A percentile compares a stretch with the other conserved stretches of the same genome.
Conservation (phyloP, 306 rosid genomes). For the Malus domestica region DNA sequence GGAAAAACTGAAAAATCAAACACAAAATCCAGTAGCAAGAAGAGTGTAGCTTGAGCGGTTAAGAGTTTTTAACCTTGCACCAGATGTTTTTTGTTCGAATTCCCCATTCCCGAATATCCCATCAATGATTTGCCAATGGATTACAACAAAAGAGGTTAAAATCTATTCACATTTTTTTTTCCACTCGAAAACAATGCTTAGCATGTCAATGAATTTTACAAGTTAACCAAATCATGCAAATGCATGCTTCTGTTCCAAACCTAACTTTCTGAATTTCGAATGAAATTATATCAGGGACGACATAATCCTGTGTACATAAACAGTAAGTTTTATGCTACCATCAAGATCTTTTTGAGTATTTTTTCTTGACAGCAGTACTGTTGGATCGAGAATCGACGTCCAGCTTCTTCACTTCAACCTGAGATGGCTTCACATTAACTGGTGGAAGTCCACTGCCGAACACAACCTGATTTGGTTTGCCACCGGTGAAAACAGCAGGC, state of each 20-base stretch:
- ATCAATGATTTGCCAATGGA: neutral
- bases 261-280: neutral
- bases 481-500: conserved; percentile 15
- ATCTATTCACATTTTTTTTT: neutral
- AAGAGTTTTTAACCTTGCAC: no score
- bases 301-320: conserved; percentile 11
- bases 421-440: conserved; percentile 18
- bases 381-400: conserved; percentile 27
- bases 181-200: neutral
- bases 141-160: neutral
- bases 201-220: neutral
- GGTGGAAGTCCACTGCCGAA: conserved; percentile 24
- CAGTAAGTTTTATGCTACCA: conserved; percentile 11
- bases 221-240: neutral
- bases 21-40: no score
- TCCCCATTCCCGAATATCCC: no score
- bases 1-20: no score
- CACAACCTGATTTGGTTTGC: conserved; percentile 28
- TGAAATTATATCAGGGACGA: conserved; percentile 24
- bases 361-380: conserved; percentile 28
- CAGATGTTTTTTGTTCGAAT: no score
- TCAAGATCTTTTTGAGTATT: conserved; percentile 4
- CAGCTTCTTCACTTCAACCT: conserved; percentile 24
- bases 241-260: conserved; percentile 3
- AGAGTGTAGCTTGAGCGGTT: neutral